Evolutionary conservation across 768 basidiomycete genomes (phyloP).

Genomic region (Hericium erinaceus): DNA sequence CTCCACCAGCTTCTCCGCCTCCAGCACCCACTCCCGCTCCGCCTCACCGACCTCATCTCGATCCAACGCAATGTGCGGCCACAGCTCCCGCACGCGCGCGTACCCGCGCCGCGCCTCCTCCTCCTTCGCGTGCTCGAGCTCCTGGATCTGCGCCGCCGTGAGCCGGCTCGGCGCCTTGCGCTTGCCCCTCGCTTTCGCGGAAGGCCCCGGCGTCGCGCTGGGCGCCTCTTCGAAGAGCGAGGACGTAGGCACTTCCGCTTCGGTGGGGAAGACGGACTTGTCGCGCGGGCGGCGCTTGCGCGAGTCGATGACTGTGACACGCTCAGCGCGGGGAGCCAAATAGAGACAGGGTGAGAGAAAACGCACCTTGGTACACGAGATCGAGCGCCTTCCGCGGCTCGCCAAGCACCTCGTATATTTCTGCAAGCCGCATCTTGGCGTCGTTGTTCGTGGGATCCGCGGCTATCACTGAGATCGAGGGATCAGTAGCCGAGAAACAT

Average conservation of each 20-base stretch:
- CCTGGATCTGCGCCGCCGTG: constrained; percentile 41
- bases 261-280: constrained; percentile 8
- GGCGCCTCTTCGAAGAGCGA: constrained; percentile 60
- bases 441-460: constrained; percentile 72
- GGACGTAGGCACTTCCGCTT: constrained; percentile 22
- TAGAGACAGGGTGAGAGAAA: not conserved
- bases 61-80: constrained; percentile 41
- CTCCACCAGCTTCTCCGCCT: constrained; percentile 82
- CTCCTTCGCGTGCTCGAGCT: constrained; percentile 26
- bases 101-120: constrained; percentile 56
- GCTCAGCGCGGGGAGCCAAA: not conserved
- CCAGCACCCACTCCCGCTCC: constrained; percentile 66
- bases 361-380: constrained; percentile 72
- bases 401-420: constrained; percentile 78
- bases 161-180: constrained; percentile 35
- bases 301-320: constrained; percentile 26
- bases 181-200: constrained; percentile 27
- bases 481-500: not conserved
- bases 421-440: constrained; percentile 84
- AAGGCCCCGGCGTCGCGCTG: constrained; percentile 1
- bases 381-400: constrained; percentile 76
- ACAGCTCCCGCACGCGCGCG: constrained; percentile 49
- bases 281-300: constrained; percentile 18
- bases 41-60: constrained; percentile 34
- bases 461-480: constrained; percentile 45